A percentile compares a stretch with the other conserved stretches of the same genome.
These are phyloP conservation scores for Persicaria maculosa DNA, from an alignment of 148 eudicot species.

Conservation along the genomic window DNA sequence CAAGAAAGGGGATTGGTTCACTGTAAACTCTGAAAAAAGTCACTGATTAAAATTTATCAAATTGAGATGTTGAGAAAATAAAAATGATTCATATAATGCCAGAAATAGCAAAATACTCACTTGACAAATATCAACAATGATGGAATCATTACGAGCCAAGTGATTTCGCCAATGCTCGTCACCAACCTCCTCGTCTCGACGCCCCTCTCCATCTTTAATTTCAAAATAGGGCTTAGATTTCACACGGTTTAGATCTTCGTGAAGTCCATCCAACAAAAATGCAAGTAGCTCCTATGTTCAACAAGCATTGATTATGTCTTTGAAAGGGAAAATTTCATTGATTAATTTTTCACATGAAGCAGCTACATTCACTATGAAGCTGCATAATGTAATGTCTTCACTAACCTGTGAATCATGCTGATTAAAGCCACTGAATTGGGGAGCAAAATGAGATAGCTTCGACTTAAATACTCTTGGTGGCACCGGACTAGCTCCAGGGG, in stretches of 20 bases:
- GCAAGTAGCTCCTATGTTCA: slow-evolving; percentile 74
- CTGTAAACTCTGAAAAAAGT: neutral
- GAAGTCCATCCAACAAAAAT: slow-evolving; percentile 95
- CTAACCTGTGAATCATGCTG: slow-evolving; percentile 98
- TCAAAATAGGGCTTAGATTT: slow-evolving; percentile 91
- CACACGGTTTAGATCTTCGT: slow-evolving; percentile 97
- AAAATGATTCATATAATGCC: neutral
- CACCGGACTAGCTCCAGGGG: slow-evolving; percentile 87
- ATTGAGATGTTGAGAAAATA: neutral
- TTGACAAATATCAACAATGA: slow-evolving; percentile 88
- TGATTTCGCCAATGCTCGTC: slow-evolving; percentile 97
- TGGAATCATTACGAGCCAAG: slow-evolving; percentile 92
- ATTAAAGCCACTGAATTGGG: slow-evolving; percentile 92
- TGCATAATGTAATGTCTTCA: slow-evolving; percentile 13
- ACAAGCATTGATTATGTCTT: neutral
- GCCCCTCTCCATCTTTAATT: slow-evolving; percentile 83
- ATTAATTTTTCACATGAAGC: neutral
- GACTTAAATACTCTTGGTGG: slow-evolving; percentile 78
- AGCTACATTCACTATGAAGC: slow-evolving; percentile 5
- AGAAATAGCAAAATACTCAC: slow-evolving; percentile 32
- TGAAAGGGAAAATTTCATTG: neutral
- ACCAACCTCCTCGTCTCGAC: slow-evolving; percentile 81
- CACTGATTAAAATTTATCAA: too few relatives aligned
- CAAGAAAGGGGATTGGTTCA: neutral
- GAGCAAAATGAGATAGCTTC: slow-evolving; percentile 91